Base-by-base conservation (phyloP, 345 rosid species). In the Barbarea vulgaris region DNA sequence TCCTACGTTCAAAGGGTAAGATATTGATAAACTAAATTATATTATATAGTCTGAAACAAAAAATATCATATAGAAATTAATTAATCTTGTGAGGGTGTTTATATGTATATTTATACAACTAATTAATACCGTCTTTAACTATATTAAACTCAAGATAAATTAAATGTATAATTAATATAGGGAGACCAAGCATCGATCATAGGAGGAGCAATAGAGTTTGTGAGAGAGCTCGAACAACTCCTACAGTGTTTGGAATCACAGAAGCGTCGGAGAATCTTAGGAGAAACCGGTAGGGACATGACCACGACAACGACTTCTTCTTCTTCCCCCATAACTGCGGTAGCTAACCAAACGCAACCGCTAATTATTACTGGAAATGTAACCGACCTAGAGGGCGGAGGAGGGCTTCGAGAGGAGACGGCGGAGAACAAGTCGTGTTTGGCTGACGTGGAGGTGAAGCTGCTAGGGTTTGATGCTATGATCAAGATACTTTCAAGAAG, bases 181-280 rank as follows among this genome's bases (percentile, higher is more conserved):
- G 98, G 97, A 76, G 99, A 95, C 75, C 98, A 92, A 86, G 98
- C 98, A 1, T 95, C 99, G 1, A 92, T 95, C n/a, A 89, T 95
- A 12, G 99, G 99, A 3, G 99, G 99, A 31, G 99, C 93, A 7
- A 92, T 95, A 10, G 98, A 92, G 77, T 95, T 90, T 57, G 97
- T 95, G 71, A 89, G 93, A 68, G 99, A 95, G 72, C 76, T 95
- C 14, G 99, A 95, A 81, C 98, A 92, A 59, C 96, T 92, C 7
- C 87, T 89, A 46, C 97, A 90, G 11, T 92, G 98, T 77, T 65
- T 95, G 2, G 99, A 95, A 75, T 95, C 99, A 8, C 97, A 95
- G 53, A 95, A 92, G 67, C 79, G 97, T 37, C 57, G 98, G 47
- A 85, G 91, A 67, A 80, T 87, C 11, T 69, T 81, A 0, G 97